Base-by-base conservation (phyloP, 2,329 filamentous ascomycete species). In the Colletotrichum viniferum region DNA sequence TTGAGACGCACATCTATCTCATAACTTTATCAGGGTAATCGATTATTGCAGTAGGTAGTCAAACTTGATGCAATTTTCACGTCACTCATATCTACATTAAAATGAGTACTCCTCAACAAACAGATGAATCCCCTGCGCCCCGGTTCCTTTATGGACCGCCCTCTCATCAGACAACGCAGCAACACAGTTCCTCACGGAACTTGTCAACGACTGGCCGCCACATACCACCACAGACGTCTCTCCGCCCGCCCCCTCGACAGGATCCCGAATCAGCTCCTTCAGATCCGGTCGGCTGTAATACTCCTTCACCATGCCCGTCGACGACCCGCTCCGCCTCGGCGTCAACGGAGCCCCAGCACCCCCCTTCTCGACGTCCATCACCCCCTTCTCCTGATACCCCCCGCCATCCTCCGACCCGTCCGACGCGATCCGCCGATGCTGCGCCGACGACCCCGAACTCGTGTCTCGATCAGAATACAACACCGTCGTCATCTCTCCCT, bases 131-230 rank as follows among this genome's bases (percentile, higher is more conserved):
- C 91, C 91, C 79, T 93, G 91, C 0, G 91, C 91, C 1, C 90
- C 91, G 0, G 90, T 92, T 7, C 91, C 91, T 81, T 93, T 93
- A 79, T 92, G 91, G 26, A 92, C 91, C 1, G 89, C 91, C 55
- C 91, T 83, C 82, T 92, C 91, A 78, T 93, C 90, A 69, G 90
- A 91, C 76, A 92, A 76, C 34, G 82, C 83, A 3, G 88, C 88
- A 4, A 92, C 90, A 72, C 85, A 88, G 77, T 91, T 92, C 72
- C 91, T 85, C 16, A 90, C 88, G 61, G 83, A 83, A 4, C 89
- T 85, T 3, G 91, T 90, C 28, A 92, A 82, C 62, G 88, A 88
- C 66, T 86, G 87, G 2, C 91, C 91, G 16, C 90, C 91, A 76
- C 91, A 92, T 0, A 92, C 91, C 0, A 91, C 88, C 0, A 92